These are phyloP conservation scores for Dendrobium chrysotoxum DNA, from an alignment of 106 monocot species.

Conservation along the genomic window DNA sequence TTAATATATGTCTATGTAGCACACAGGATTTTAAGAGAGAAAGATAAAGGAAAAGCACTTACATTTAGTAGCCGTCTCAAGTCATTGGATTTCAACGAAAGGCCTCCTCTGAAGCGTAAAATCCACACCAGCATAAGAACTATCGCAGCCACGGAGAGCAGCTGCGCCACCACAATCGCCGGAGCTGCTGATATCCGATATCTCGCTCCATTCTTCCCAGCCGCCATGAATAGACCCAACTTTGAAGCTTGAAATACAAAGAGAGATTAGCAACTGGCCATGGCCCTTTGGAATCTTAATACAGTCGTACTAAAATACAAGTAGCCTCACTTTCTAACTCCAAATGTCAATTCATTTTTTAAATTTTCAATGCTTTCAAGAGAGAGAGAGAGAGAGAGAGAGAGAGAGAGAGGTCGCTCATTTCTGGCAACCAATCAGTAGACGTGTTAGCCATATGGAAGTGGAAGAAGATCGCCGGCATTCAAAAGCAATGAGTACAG, in stretches of 20 bases:
- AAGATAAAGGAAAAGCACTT: neutral
- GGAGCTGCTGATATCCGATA: neutral
- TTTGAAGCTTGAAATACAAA: neutral
- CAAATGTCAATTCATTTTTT: no score
- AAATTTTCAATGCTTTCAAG: no score
- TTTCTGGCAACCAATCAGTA: neutral
- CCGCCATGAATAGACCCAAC: neutral
- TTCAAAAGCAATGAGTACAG: no score
- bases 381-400: no score
- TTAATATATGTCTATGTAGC: no score
- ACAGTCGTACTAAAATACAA: no score
- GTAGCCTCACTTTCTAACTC: no score
- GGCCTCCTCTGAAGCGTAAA: neutral
- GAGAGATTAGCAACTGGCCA: neutral
- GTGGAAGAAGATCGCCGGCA: neutral
- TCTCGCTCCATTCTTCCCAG: neutral
- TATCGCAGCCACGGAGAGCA: neutral
- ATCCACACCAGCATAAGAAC: constrained; percentile 2
- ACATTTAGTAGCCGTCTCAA: neutral
- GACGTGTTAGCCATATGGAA: neutral
- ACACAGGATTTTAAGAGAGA: neutral
- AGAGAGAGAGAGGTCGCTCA: no score
- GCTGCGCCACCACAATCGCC: neutral
- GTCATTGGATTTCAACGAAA: constrained; percentile 1
- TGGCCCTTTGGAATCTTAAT: neutral